Percentiles rank a stretch among this genome's conserved stretches.
Evolutionary conservation across 352 stramenopile genomes (phyloP).

Genomic region (Phytophthora nicotianae): DNA sequence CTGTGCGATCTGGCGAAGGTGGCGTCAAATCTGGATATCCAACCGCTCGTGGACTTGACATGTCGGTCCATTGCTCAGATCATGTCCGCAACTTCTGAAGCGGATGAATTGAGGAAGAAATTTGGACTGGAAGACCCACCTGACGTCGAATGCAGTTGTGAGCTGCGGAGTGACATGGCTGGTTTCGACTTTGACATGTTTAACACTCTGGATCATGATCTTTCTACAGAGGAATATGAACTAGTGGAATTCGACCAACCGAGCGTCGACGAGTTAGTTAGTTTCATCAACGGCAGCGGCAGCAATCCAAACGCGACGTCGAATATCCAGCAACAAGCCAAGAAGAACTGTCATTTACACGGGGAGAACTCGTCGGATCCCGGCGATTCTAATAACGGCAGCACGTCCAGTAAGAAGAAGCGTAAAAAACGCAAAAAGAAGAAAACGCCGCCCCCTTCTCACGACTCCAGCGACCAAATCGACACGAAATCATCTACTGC

Average conservation of each 20-base stretch:
- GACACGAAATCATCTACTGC: constrained; percentile 9
- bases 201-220: constrained; percentile 74
- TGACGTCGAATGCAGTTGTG: constrained; percentile 55
- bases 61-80: constrained; percentile 85
- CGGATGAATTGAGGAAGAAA: constrained; percentile 77
- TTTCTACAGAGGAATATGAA: constrained; percentile 80
- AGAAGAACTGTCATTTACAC: constrained; percentile 35
- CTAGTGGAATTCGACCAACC: constrained; percentile 84
- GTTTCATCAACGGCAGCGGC: constrained; percentile 76
- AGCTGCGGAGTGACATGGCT: constrained; percentile 58
- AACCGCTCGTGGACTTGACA: constrained; percentile 79
- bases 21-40: constrained; percentile 81
- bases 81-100: constrained; percentile 81
- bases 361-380: constrained; percentile 35
- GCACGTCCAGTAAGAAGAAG: constrained; percentile 55
- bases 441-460: constrained; percentile 42
- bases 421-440: constrained; percentile 82
- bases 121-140: constrained; percentile 70
- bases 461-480: constrained; percentile 18
- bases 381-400: constrained; percentile 29
- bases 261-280: constrained; percentile 81
- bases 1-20: constrained; percentile 83
- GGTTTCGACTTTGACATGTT: constrained; percentile 85
- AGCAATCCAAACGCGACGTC: constrained; percentile 27
- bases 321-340: constrained; percentile 36